A percentile compares a stretch with the other conserved stretches of the same genome.
Conservation (phyloP, 352 stramenopile species). For the Ophiocytium majus region DNA sequence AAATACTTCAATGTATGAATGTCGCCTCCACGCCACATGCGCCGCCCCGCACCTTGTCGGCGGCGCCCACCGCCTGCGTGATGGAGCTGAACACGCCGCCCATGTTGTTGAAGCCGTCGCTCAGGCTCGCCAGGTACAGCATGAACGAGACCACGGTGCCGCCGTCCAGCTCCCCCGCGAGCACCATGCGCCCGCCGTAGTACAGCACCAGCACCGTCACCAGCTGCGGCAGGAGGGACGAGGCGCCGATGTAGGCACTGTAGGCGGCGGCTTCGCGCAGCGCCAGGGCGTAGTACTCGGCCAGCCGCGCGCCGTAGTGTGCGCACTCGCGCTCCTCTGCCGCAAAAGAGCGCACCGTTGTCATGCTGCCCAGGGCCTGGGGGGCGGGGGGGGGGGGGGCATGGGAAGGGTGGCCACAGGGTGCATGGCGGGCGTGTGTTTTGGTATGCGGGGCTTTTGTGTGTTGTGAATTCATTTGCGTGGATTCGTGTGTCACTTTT, state of each 20-base stretch:
- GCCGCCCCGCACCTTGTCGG: conserved; percentile 62
- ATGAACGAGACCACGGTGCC: conserved; percentile 66
- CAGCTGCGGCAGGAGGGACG: conserved; percentile 64
- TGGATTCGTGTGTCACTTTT: too few relatives aligned
- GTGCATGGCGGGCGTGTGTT: too few relatives aligned
- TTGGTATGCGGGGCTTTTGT: background rate
- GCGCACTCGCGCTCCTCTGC: conserved; percentile 61
- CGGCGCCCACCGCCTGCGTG: conserved; percentile 67
- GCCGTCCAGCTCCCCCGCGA: conserved; percentile 20
- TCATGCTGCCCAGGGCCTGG: conserved; percentile 63
- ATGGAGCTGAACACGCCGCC: conserved; percentile 66
- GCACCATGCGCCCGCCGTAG: conserved; percentile 66
- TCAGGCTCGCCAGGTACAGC: conserved; percentile 67
- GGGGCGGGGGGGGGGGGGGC: background rate
- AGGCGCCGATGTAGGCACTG: conserved; percentile 60
- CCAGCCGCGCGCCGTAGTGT: conserved; percentile 58
- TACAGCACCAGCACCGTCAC: conserved; percentile 68
- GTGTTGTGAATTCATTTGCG: background rate
- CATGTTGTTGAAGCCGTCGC: conserved; percentile 65
- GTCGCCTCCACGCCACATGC: too few relatives aligned
- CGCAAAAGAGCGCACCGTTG: conserved; percentile 67
- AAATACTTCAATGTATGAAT: too few relatives aligned
- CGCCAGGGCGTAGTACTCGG: conserved; percentile 60
- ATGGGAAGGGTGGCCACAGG: background rate
- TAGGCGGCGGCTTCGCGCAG: conserved; percentile 62